Percentiles rank a stretch among this genome's conserved stretches.
Evolutionary conservation across 2,329 filamentous ascomycete genomes (phyloP).

Genomic region (Nemania serpens): DNA sequence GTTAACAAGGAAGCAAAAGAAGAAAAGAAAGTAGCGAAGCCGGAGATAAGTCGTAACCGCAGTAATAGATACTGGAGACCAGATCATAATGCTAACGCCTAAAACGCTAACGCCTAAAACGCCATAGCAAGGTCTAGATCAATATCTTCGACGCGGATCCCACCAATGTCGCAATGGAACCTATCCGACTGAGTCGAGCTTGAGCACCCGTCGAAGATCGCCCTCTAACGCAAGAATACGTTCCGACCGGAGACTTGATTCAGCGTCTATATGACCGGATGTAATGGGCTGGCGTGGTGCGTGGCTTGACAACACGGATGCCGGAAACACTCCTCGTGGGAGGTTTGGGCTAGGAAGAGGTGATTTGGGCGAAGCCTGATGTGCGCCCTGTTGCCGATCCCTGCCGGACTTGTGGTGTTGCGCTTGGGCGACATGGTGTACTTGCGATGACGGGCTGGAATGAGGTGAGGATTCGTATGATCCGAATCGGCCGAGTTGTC

Average conservation of each 20-base stretch:
- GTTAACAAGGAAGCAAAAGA: slow-evolving; percentile 25
- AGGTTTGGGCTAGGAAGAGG: slow-evolving; percentile 19
- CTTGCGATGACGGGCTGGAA: slow-evolving; percentile 19
- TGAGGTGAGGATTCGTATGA: slow-evolving; percentile 2
- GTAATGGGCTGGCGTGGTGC: slow-evolving; percentile 26
- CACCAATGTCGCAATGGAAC: background rate
- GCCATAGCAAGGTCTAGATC: slow-evolving; percentile 22
- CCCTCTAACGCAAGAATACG: slow-evolving; percentile 58
- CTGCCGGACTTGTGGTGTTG: slow-evolving; percentile 19
- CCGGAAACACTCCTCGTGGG: slow-evolving; percentile 37
- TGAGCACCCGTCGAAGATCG: slow-evolving; percentile 58
- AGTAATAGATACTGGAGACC: slow-evolving; percentile 20
- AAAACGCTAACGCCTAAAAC: slow-evolving; percentile 33
- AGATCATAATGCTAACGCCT: slow-evolving; percentile 25
- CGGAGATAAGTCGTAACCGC: slow-evolving; percentile 19
- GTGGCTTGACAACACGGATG: slow-evolving; percentile 33
- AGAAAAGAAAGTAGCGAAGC: slow-evolving; percentile 27
- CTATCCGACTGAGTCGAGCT: slow-evolving; percentile 40
- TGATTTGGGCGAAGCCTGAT: slow-evolving; percentile 17
- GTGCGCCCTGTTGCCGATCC: slow-evolving; percentile 14
- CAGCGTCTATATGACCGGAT: slow-evolving; percentile 20
- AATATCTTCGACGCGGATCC: slow-evolving; percentile 3
- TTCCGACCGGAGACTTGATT: slow-evolving; percentile 36
- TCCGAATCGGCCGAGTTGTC: slow-evolving; percentile 34
- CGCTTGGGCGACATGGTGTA: slow-evolving; percentile 20